These are phyloP conservation scores for Metrosideros polymorpha DNA, from an alignment of 441 rosid genomes.

Conservation along the genomic window DNA sequence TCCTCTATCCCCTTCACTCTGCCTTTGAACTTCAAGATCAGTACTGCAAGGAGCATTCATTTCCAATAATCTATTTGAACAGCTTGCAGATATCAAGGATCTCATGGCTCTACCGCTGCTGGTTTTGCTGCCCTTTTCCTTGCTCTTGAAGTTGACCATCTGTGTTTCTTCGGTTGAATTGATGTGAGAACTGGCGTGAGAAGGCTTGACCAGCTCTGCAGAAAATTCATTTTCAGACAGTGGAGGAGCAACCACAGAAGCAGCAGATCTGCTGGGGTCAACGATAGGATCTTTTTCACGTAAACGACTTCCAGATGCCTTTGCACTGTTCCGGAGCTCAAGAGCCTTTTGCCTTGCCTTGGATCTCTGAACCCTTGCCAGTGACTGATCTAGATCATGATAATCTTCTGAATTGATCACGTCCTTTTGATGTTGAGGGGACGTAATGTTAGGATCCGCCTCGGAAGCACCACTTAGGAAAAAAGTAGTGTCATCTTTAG, in stretches of 20 bases:
- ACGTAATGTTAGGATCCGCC: conserved; percentile 28
- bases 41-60: background rate
- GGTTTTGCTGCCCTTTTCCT: conserved; percentile 16
- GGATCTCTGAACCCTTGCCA: conserved; percentile 76
- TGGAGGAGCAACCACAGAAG: conserved; percentile 30
- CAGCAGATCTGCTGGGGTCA: conserved; percentile 12
- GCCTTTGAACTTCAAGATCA: conserved; percentile 12
- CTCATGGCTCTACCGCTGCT: conserved; percentile 26
- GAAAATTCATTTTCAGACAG: conserved; percentile 24
- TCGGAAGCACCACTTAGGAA: conserved; percentile 10
- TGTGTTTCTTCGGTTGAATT: conserved; percentile 16
- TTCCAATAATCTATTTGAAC: background rate
- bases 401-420: conserved; percentile 16
- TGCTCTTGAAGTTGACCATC: conserved; percentile 13
- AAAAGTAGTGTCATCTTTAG: conserved; percentile 8
- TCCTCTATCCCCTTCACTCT: conserved; percentile 16
- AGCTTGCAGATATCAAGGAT: conserved; percentile 18
- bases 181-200: conserved; percentile 13
- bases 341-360: conserved; percentile 78
- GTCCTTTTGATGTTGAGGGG: conserved; percentile 40
- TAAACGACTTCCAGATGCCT: conserved; percentile 29
- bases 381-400: conserved; percentile 34
- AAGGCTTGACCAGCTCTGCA: conserved; percentile 21
- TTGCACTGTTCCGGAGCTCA: conserved; percentile 62
- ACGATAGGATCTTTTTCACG: conserved; percentile 14